Evolutionary conservation across 208 protist genomes (phyloP).

Genomic region (Herpetomonas muscarum): DNA sequence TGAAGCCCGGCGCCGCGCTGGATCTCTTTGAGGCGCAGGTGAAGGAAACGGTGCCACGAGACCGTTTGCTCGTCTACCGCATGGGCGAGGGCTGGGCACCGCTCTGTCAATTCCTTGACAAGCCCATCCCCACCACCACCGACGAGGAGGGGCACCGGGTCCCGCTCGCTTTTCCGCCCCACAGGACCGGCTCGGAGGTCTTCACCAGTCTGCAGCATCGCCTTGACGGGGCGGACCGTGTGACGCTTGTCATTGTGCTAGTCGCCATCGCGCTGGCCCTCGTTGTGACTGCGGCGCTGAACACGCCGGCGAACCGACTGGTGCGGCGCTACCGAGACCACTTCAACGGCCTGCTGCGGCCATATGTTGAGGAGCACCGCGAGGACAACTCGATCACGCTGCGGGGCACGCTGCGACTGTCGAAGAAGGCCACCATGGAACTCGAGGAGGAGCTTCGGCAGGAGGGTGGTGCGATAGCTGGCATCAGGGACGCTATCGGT

Average conservation of each 20-base stretch:
- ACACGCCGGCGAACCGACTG: slow-evolving; percentile 11
- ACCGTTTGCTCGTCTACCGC: slow-evolving; percentile 77
- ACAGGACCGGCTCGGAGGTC: slow-evolving; percentile 33
- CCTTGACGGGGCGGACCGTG: slow-evolving; percentile 22
- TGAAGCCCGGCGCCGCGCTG: slow-evolving; percentile 39
- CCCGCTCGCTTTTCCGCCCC: slow-evolving; percentile 47
- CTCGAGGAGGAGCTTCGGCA: slow-evolving; percentile 52
- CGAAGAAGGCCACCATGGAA: slow-evolving; percentile 58
- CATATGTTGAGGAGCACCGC: slow-evolving; percentile 28
- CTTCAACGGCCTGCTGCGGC: slow-evolving; percentile 17
- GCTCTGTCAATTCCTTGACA: slow-evolving; percentile 62
- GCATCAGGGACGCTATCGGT: slow-evolving; percentile 19
- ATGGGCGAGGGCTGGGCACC: slow-evolving; percentile 74
- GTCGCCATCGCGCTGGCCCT: slow-evolving; percentile 24
- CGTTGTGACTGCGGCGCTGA: slow-evolving; percentile 43
- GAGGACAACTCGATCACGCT: slow-evolving; percentile 25
- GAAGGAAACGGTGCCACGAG: slow-evolving; percentile 56
- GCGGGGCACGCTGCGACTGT: slow-evolving; percentile 37
- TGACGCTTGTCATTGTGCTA: slow-evolving; percentile 26
- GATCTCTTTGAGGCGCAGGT: slow-evolving; percentile 77
- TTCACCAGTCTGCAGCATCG: slow-evolving; percentile 35
- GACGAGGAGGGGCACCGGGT: background rate
- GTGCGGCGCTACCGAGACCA: slow-evolving; percentile 28
- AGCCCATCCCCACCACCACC: slow-evolving; percentile 26
- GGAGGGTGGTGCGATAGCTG: slow-evolving; percentile 26